Conservation (phyloP, 1,284 basidiomycete genomes). For the Mycena citricolor region DNA sequence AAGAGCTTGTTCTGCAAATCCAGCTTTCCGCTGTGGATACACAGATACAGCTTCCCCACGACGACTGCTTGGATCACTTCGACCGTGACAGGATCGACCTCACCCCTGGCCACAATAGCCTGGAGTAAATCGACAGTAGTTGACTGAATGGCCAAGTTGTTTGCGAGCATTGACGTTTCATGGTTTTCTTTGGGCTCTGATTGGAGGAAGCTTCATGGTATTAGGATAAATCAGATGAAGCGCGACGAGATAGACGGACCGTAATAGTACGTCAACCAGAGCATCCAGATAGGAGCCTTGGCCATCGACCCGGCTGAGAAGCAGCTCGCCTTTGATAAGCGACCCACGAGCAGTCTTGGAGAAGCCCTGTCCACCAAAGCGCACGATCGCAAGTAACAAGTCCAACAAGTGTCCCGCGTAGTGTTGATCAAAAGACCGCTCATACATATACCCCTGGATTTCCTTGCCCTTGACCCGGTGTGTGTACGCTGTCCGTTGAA, state of each 20-base stretch:
- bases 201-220: conserved; percentile 59
- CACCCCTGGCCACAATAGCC: conserved; percentile 76
- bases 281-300: conserved; percentile 75
- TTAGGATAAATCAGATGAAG: conserved; percentile 4
- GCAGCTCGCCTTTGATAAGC: conserved; percentile 57
- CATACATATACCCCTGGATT: conserved; percentile 66
- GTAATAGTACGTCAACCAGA: conserved; percentile 64
- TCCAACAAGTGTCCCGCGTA: conserved; percentile 72
- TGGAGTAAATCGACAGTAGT: conserved; percentile 82
- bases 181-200: conserved; percentile 64
- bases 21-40: conserved; percentile 66
- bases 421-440: conserved; percentile 76
- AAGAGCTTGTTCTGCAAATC: conserved; percentile 92
- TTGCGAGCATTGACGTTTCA: conserved; percentile 51
- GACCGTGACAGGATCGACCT: conserved; percentile 60
- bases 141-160: conserved; percentile 71
- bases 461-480: conserved; percentile 64
- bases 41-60: conserved; percentile 74
- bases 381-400: conserved; percentile 74
- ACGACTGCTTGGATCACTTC: conserved; percentile 70
- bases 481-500: conserved; percentile 51
- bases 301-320: conserved; percentile 50
- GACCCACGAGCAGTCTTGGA: conserved; percentile 65
- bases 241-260: conserved; percentile 47
- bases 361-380: conserved; percentile 89